A percentile compares a stretch with the other conserved stretches of the same genome.
Evolutionary conservation across 2,329 filamentous ascomycete genomes (phyloP).

Genomic region (Cordyceps javanica): DNA sequence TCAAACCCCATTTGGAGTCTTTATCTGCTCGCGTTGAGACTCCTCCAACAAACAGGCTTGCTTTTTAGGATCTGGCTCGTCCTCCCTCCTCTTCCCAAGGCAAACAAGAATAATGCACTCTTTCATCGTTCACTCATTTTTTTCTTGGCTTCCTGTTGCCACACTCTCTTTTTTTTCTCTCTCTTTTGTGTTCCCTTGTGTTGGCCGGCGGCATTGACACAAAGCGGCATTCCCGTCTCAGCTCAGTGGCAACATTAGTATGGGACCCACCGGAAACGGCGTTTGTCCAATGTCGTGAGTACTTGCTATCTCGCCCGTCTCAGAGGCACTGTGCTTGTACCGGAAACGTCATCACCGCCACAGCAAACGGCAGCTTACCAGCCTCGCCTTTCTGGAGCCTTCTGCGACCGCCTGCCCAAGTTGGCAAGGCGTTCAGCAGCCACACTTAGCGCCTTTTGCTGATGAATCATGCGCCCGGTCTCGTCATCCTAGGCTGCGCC

Average conservation of each 20-base stretch:
- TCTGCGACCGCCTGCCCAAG: constrained; percentile 19
- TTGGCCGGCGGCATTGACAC: background rate
- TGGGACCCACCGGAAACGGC: constrained; percentile 10
- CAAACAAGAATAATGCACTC: too few species aligned
- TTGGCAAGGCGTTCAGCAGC: background rate
- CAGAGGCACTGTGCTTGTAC: constrained; percentile 17
- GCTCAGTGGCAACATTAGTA: constrained; percentile 5
- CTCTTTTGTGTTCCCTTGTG: background rate
- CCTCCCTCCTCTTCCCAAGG: too few species aligned
- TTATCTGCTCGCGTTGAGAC: too few species aligned
- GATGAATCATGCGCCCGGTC: constrained; percentile 30
- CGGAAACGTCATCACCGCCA: constrained; percentile 16
- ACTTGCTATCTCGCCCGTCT: background rate
- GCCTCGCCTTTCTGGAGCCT: constrained; percentile 32
- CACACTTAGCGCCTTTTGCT: constrained; percentile 22
- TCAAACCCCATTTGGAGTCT: too few species aligned
- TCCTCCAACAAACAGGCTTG: too few species aligned
- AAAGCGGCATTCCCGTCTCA: background rate
- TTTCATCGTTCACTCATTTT: too few species aligned
- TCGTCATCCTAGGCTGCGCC: constrained; percentile 24
- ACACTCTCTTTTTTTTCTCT: too few species aligned
- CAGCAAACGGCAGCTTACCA: background rate
- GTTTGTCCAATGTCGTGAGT: background rate
- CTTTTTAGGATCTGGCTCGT: too few species aligned
- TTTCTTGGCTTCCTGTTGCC: too few species aligned